Conservation (phyloP, 2,329 filamentous ascomycete genomes). For the Penicillium concentricum region DNA sequence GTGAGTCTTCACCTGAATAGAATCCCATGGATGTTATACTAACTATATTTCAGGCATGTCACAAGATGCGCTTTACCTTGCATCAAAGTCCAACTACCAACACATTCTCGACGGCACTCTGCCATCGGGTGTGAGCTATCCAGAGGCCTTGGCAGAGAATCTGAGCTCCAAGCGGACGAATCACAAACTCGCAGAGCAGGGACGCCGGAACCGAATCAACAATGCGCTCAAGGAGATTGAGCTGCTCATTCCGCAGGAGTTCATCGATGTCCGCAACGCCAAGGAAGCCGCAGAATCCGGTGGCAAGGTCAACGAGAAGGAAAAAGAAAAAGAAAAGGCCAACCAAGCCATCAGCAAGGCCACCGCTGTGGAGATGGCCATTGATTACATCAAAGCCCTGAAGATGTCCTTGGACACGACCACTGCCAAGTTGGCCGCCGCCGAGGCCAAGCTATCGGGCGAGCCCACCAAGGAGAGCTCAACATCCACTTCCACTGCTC, state of each 20-base stretch:
- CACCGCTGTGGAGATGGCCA: constrained; percentile 94
- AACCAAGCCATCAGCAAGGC: constrained; percentile 80
- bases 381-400: constrained; percentile 87
- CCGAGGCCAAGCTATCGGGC: constrained; percentile 52
- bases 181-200: constrained; percentile 97
- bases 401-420: constrained; percentile 70
- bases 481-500: neutral
- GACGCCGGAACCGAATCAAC: constrained; percentile 91
- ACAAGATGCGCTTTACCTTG: constrained; percentile 70
- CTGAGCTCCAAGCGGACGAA: constrained; percentile 94
- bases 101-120: constrained; percentile 93
- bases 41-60: constrained; percentile 42
- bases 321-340: constrained; percentile 47
- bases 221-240: constrained; percentile 90
- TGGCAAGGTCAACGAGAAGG: constrained; percentile 44
- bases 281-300: constrained; percentile 40
- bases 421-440: constrained; percentile 61
- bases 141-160: constrained; percentile 86
- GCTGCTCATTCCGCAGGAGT: constrained; percentile 66
- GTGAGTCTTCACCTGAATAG: constrained; percentile 44
- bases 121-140: constrained; percentile 85
- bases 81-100: constrained; percentile 96
- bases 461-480: neutral
- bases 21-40: neutral
- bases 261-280: constrained; percentile 45